Base-by-base conservation (phyloP, 345 rosid species). In the Pistacia integerrima region DNA sequence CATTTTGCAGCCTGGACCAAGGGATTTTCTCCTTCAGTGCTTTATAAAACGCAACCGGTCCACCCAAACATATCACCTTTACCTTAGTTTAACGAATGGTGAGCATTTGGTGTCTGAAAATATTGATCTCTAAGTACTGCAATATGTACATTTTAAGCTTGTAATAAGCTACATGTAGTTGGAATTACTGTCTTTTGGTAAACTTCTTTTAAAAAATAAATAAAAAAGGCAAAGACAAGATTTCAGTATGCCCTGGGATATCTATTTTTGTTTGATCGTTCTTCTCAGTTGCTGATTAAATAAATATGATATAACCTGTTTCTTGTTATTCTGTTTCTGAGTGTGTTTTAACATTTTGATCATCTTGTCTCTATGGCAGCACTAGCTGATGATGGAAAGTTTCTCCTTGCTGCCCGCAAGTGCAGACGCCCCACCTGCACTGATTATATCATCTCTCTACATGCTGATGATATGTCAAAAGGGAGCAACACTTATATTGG, bases 1-100 rank as follows among this genome's bases (percentile, higher is more conserved):
- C 71, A 75, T 5, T 74, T 64, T 87, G 87, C 87, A 92, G 97
- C 90, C 97, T 73, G 97, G 97, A 57, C 92, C 97, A 41, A 86
- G 86, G 65, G 89, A 88, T 75, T 79, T 67, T 71, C 86, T 85
- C 71, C 79, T 92, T 70, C 91, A 87, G 13, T 90, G 94, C 77
- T 89, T 87, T 61, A 90, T 92, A 67, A 89, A 81, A 81, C 86
- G 94, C 67, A 83, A 85, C 73, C 80, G 88, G 44, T 79, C 78
- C 33, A 78, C 88, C 16, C 93, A 90, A 41, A 84, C 93, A 4
- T 90, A 87, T 80, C 79, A 82, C 74, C 93, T 92, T 57, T 92
- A 87, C 85, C 90, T 86, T 11, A 85, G 90, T 5, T 81, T 92
- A 81, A 92, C 88, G 41, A 85, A 79, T 74, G 85, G 94, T 91